Percentiles rank a stretch among this genome's conserved stretches.
Evolutionary conservation across 345 rosid genomes (phyloP).

Genomic region (Microcos paniculata): DNA sequence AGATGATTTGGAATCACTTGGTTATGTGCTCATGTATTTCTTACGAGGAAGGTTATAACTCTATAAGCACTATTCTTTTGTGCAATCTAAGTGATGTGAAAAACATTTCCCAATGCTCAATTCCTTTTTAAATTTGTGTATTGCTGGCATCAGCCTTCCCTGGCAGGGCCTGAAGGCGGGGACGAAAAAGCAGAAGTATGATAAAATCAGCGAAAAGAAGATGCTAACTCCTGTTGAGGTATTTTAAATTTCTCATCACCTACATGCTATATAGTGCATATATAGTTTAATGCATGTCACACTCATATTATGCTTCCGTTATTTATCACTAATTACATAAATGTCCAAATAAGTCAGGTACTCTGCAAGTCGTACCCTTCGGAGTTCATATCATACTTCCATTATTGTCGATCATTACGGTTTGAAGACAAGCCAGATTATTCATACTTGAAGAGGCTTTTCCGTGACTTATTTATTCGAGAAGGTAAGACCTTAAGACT

Average conservation of each 20-base stretch:
- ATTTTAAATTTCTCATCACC: conserved; percentile 1
- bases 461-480: conserved; percentile 75
- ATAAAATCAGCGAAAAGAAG: conserved; percentile 45
- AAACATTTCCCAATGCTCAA: neutral
- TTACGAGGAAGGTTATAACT: conserved; percentile 49
- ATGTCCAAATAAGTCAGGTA: conserved; percentile 12
- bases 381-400: conserved; percentile 60
- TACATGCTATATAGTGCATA: neutral
- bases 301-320: conserved; percentile 3
- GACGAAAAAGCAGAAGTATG: conserved; percentile 43
- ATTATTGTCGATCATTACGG: conserved; percentile 66
- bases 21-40: conserved; percentile 52
- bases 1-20: conserved; percentile 53
- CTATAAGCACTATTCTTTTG: conserved; percentile 2
- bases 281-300: neutral
- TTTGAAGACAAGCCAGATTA: conserved; percentile 79
- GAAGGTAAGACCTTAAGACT: conserved; percentile 44
- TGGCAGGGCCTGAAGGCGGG: conserved; percentile 49
- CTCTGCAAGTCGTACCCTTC: conserved; percentile 43
- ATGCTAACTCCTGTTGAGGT: conserved; percentile 42
- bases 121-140: conserved; percentile 15
- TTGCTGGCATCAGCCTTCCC: conserved; percentile 33
- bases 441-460: conserved; percentile 64
- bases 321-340: neutral
- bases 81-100: conserved; percentile 1